Evolutionary conservation across 192 early-diverging fungal species (phyloP).

Genomic region (Coemansia nantahalensis): DNA sequence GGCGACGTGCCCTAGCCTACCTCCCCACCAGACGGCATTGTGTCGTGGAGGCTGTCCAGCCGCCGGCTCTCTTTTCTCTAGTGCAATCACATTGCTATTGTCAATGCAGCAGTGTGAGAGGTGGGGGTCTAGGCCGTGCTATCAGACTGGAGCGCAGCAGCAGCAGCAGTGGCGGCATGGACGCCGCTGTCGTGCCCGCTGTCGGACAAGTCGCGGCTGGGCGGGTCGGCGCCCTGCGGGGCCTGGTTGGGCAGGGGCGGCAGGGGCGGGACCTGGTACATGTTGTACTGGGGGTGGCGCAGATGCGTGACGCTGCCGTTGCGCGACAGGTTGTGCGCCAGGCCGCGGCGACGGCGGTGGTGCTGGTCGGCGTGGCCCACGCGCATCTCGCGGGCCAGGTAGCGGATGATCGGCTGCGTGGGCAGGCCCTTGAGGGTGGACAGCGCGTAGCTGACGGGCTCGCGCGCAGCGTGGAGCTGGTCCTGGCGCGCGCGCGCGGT

Average conservation of each 20-base stretch:
- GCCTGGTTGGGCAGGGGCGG: constrained; percentile 34
- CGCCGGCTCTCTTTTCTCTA: too few relatives aligned
- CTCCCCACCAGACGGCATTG: too few relatives aligned
- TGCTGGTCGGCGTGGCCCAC: constrained; percentile 21
- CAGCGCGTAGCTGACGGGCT: constrained; percentile 25
- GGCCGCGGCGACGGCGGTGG: constrained; percentile 24
- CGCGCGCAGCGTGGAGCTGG: constrained; percentile 1
- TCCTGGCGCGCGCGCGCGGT: constrained; percentile 8
- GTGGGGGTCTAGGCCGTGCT: too few relatives aligned
- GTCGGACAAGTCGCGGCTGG: too few relatives aligned
- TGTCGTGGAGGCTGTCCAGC: too few relatives aligned
- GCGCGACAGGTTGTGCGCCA: constrained; percentile 41
- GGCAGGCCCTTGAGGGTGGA: constrained; percentile 51
- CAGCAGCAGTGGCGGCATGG: too few relatives aligned
- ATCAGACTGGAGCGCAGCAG: too few relatives aligned
- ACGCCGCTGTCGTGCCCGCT: too few relatives aligned
- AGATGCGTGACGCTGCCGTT: constrained; percentile 45
- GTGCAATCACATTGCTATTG: too few relatives aligned
- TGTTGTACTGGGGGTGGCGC: constrained; percentile 27
- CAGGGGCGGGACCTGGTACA: constrained; percentile 34
- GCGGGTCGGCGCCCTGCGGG: not conserved
- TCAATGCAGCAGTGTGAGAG: too few relatives aligned
- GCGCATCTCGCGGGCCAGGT: constrained; percentile 45
- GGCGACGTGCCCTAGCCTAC: too few relatives aligned
- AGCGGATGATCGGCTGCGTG: constrained; percentile 50